Conservation (phyloP, 2,329 filamentous ascomycete species). For the Curvularia sp. region DNA sequence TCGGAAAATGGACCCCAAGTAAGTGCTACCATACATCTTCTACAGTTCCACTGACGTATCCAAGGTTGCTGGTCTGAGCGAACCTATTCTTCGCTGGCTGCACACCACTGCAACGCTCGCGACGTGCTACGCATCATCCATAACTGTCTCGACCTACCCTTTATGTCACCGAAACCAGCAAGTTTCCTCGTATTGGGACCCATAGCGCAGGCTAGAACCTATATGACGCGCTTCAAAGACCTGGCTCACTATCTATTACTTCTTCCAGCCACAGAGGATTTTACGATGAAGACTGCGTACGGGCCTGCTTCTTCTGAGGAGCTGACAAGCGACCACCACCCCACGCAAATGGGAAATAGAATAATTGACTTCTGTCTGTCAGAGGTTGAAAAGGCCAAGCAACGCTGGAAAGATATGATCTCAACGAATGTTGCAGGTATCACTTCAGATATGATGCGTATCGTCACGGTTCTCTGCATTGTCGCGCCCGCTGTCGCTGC, state of each 20-base stretch:
- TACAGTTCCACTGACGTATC: constrained; percentile 20
- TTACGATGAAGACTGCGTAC: constrained; percentile 9
- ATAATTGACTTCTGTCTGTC: constrained; percentile 57
- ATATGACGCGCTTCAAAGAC: constrained; percentile 49
- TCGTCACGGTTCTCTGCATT: constrained; percentile 59
- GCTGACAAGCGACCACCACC: constrained; percentile 25
- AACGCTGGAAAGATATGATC: constrained; percentile 54
- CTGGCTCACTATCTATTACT: constrained; percentile 61
- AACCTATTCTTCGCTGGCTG: constrained; percentile 69
- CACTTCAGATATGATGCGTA: constrained; percentile 59
- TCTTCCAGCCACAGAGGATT: constrained; percentile 27
- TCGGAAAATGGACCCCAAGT: constrained; percentile 84
- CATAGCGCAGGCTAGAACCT: constrained; percentile 56
- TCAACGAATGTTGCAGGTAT: constrained; percentile 56
- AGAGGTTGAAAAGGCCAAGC: constrained; percentile 56
- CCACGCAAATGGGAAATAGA: constrained; percentile 34
- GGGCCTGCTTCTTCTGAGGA: constrained; percentile 12
- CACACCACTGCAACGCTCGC: constrained; percentile 67
- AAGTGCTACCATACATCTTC: constrained; percentile 40
- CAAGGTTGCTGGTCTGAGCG: constrained; percentile 63
- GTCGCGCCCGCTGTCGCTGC: constrained; percentile 47
- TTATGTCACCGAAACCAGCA: constrained; percentile 29
- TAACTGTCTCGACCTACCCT: constrained; percentile 67
- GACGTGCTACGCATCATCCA: constrained; percentile 74
- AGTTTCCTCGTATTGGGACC: constrained; percentile 50